Evolutionary conservation across 768 basidiomycete genomes (phyloP).

Genomic region (Leccinum longicurvipes): DNA sequence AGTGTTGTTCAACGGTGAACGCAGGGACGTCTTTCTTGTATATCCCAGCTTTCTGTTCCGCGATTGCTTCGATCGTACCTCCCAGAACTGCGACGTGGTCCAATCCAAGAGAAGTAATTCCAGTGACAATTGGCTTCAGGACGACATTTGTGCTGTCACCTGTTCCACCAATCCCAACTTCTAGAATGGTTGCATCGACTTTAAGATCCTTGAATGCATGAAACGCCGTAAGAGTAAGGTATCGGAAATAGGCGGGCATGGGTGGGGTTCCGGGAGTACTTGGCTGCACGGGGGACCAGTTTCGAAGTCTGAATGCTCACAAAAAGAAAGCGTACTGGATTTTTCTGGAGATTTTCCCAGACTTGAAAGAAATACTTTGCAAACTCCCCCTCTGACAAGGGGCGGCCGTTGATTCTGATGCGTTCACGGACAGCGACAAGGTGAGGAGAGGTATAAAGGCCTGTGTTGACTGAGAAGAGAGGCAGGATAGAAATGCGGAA

Average conservation of each 20-base stretch:
- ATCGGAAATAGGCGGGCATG: conserved; percentile 94
- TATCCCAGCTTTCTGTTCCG: conserved; percentile 95
- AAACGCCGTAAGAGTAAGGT: conserved; percentile 87
- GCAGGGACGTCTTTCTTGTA: conserved; percentile 93
- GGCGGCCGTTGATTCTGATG: conserved; percentile 88
- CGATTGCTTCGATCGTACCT: conserved; percentile 84
- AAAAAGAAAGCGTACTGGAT: conserved; percentile 42
- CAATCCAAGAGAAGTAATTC: conserved; percentile 85
- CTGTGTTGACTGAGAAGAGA: conserved; percentile 36
- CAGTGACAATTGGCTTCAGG: conserved; percentile 85
- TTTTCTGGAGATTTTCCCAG: conserved; percentile 81
- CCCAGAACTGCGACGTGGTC: conserved; percentile 90
- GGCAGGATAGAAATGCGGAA: neutral
- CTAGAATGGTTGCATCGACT: conserved; percentile 88
- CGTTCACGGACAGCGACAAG: conserved; percentile 94
- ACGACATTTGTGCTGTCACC: conserved; percentile 97
- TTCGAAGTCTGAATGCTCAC: neutral
- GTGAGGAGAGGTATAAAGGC: conserved; percentile 96
- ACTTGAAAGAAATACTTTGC: conserved; percentile 93
- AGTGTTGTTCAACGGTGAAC: conserved; percentile 74
- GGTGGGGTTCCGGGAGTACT: conserved; percentile 45
- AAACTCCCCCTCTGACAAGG: conserved; percentile 86
- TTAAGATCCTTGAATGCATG: conserved; percentile 81
- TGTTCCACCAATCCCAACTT: conserved; percentile 93
- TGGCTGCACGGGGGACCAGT: conserved; percentile 38